Base-by-base conservation (phyloP, 1,139 yeast species). In the Candida sojae region DNA sequence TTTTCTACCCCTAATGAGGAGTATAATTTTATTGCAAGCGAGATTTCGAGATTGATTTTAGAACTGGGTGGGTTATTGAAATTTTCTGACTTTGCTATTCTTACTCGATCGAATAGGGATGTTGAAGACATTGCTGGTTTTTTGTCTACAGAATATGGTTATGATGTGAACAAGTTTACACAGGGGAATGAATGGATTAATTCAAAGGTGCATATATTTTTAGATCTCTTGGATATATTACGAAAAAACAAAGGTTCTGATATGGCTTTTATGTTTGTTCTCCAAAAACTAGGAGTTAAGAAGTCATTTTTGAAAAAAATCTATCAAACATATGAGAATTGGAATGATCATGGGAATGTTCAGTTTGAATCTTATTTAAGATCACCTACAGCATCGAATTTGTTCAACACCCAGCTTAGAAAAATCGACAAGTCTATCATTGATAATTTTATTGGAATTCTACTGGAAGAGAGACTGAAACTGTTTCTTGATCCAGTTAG, bases 41-140 rank as follows among this genome's bases (percentile, higher is more conserved):
- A 47, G n/a, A 44, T 47, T 26, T 31, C 42, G 7, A 23, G 45
- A 21, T 42, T 44, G 34, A 47, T 47, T 37, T 41, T 43, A 12
- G 34, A 33, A 21, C 79, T 81, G 65, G 75, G 79, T 1, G 83
- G 82, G 0, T 52, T 64, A 3, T 59, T 82, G 11, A 67, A 65
- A 39, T 75, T 76, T 1, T 66, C 70, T 9, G 91, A 86, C 59
- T 75, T 85, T 55, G 78, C 81, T 1, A 66, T 86, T 2, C 60
- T 86, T 29, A 69, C 83, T 0, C 67, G 80, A 43, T 73, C 86
- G 0, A 86, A 86, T 57, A 63, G 64, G n/a, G 83, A 81, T 44
- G 63, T 83, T 4, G 71, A 73, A n/a, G 61, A 64, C 1, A 63
- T 83, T 1, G 68, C 71, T n/a, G 62, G 67, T 6, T 62, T 67